Evolutionary conservation across 441 rosid species (phyloP).

Genomic region (Erodium trifolium): DNA sequence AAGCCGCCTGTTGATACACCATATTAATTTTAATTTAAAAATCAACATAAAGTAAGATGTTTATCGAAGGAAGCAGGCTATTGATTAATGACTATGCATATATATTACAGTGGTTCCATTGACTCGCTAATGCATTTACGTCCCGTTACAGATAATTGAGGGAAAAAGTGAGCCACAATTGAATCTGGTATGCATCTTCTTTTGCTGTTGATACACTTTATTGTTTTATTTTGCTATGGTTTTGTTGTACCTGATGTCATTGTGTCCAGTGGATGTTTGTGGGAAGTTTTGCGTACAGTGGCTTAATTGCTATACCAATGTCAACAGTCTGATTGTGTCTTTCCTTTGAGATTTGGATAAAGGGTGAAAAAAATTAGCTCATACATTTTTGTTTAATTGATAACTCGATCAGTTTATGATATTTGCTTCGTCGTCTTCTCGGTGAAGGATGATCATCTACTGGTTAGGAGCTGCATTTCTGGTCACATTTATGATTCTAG

Average conservation of each 20-base stretch:
- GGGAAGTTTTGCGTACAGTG: neutral
- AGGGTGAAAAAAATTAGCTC: neutral
- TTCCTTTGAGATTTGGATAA: neutral
- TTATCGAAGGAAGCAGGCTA: neutral
- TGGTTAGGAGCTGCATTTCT: conserved; percentile 62
- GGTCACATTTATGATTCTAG: conserved; percentile 77
- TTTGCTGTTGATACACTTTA: neutral
- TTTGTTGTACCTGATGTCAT: neutral
- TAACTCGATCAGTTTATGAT: neutral
- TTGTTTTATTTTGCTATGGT: neutral
- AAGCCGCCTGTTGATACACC: neutral
- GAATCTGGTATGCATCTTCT: conserved; percentile 36
- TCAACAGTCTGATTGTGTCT: neutral
- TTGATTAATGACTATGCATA: neutral
- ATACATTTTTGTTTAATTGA: neutral
- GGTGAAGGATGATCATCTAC: conserved; percentile 53
- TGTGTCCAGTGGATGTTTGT: neutral
- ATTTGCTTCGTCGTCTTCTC: conserved; percentile 7
- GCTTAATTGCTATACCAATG: neutral
- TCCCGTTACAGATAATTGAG: conserved; percentile 63
- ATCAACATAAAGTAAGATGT: neutral
- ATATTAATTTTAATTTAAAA: neutral
- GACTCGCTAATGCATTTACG: neutral
- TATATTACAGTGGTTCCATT: neutral
- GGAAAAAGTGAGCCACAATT: conserved; percentile 43